Base-by-base conservation (phyloP, 495 filamentous ascomycete species). In the Pseudevernia furfuracea region DNA sequence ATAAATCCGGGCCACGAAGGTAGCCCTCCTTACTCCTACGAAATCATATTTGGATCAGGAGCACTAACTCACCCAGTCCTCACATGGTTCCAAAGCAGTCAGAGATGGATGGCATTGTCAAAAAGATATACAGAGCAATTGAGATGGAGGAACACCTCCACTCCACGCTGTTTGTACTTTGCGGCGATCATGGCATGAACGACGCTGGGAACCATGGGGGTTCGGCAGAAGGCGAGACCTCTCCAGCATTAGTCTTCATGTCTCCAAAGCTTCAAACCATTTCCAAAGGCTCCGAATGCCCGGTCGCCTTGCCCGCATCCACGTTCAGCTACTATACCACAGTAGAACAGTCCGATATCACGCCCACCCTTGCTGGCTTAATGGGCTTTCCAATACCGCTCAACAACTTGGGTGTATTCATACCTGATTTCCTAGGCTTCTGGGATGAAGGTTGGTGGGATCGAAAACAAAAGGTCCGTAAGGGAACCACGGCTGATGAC, bases 121-220 rank as follows among this genome's bases (percentile, higher is more conserved):
- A 76, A 56, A 76, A 84, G 58, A 88, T 97, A 41, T 97, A 89
- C 69, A 79, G 79, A 28, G 88, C 90, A 4, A 88, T 97, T 61
- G 82, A 87, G 70, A 79, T 77, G 2, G 71, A 89, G 48, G 67
- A 77, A 6, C 87, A 96, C 74, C 83, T 96, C 3, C 70, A 83
- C 43, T 88, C 85, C 25, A 91, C 93, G 5, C 79, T 97, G 21
- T 82, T 99, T 59, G 84, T 99, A 3, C 76, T 99, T 11, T 90
- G 86, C 61, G 94, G 94, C 52, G 94, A 99, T 71, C 94, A 99
- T 72, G 94, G 94, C 25, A 99, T 99, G 94, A 99, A 97, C 70
- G 94, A 97, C 69, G 94, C 91, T 44, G 94, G 94, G 5, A 97
- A 97, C 70, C 94, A 99, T 73, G 94, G 94, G 15, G 94, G 93